Percentiles rank a stretch among this genome's conserved stretches.
phyloP scores from a whole-genome alignment of 2,329 filamentous ascomycete genomes.

The Shiraia sp. region DNA sequence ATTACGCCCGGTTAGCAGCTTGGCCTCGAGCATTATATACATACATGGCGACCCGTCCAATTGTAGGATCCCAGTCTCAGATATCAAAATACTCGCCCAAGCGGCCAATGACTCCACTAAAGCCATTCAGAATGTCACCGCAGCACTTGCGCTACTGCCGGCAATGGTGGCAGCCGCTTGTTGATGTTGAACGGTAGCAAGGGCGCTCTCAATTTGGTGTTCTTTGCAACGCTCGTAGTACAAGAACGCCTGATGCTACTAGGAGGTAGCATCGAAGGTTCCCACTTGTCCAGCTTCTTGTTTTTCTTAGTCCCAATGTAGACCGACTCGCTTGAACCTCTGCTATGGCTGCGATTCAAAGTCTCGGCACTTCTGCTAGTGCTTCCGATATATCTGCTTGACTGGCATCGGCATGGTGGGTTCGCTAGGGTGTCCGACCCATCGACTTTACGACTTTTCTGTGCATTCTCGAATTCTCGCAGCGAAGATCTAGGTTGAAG shows the following conservation, averaged over 20 bases:
- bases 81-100: neutral
- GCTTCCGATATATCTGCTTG: neutral
- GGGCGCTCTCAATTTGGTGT: neutral
- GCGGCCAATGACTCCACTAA: neutral
- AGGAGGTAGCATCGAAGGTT: constrained; percentile 2
- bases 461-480: too few species aligned
- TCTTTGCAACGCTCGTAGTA: constrained; percentile 5
- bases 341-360: neutral
- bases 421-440: too few species aligned
- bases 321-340: constrained; percentile 1
- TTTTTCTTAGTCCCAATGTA: neutral
- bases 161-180: constrained; percentile 12
- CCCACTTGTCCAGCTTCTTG: constrained; percentile 1
- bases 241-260: constrained; percentile 7
- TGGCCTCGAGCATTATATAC: too few species aligned
- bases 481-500: too few species aligned
- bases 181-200: constrained; percentile 5
- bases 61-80: neutral
- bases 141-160: constrained; percentile 1
- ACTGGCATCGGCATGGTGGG: neutral
- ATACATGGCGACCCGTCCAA: too few species aligned
- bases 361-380: neutral
- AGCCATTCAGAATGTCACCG: neutral
- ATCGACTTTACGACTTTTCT: too few species aligned
- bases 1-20: too few species aligned